Base-by-base conservation (phyloP, 2,329 filamentous ascomycete species). In the Fusarium albosuccineum region DNA sequence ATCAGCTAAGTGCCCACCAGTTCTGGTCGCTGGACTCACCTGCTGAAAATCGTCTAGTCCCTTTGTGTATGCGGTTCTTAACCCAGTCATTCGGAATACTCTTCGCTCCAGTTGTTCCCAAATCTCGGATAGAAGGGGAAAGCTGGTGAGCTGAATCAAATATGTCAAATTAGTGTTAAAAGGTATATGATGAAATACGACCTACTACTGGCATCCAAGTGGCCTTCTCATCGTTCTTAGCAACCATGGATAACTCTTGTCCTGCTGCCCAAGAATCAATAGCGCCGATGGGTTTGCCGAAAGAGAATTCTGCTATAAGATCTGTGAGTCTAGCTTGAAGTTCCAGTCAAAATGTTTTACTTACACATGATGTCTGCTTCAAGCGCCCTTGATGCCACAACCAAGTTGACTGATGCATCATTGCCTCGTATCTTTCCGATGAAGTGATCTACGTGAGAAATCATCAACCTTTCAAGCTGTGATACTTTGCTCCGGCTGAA, bases 221-320 rank as follows among this genome's bases (percentile, higher is more conserved):
- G 1, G 74, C 74, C 45, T 74, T 76, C 10, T 71, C 57, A 33
- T 76, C 74, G 13, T 76, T 76, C 30, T 70, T 75, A 1, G 67
- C 57, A 3, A 76, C 65, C 56, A 76, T 72, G 0, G 64, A 58
- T 1, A 76, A 26, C 0, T 72, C 55, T 26, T 70, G 26, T 0
- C 69, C 70, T 3, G 40, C 52, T 2, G 67, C 61, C 75, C 75
- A 75, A 39, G 61, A 51, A 30, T 54, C 34, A 6, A 76, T 48
- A 3, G 73, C 73, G 13, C 67, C 36, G 0, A 76, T 59, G 4
- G 70, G 33, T 33, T 67, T 66, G 2, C 73, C 71, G 16, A 76
- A 74, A 2, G 71, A 74, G 22, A 76, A 76, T 1, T 59, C 62
- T 13, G 74, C 74, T 76, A 45, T 7, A 13, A 6, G 7, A 36